Conservation (phyloP, 1,139 yeast species). For the Petasospora fabianii region DNA sequence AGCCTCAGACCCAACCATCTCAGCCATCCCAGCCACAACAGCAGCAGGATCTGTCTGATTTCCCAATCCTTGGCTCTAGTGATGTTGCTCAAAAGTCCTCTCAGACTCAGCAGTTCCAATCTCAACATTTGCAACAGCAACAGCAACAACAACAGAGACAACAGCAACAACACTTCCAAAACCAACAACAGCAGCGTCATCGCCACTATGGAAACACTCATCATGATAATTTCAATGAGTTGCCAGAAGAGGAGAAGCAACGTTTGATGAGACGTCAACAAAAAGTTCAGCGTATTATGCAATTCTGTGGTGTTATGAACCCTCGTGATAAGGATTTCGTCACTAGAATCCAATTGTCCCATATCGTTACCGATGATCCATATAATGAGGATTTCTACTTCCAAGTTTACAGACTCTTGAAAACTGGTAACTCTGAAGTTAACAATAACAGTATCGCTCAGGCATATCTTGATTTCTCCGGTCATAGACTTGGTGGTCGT, state of each 20-base stretch:
- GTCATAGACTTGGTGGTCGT: slow-evolving; percentile 87
- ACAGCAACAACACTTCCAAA: too few species aligned
- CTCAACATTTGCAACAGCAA: slow-evolving; percentile 18
- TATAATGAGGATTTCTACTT: slow-evolving; percentile 95
- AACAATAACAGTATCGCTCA: slow-evolving; percentile 76
- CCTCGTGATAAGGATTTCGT: slow-evolving; percentile 96
- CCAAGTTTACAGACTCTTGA: slow-evolving; percentile 88
- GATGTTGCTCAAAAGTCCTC: slow-evolving; percentile 6
- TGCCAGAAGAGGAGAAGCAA: slow-evolving; percentile 50
- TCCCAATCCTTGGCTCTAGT: slow-evolving; percentile 19
- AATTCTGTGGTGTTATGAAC: slow-evolving; percentile 91
- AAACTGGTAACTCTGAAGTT: slow-evolving; percentile 42
- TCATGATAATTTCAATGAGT: slow-evolving; percentile 28
- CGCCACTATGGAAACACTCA: slow-evolving; percentile 25
- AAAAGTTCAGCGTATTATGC: slow-evolving; percentile 73
- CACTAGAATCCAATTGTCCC: slow-evolving; percentile 90
- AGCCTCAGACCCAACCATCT: slow-evolving; percentile 23
- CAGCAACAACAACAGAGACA: slow-evolving; percentile 31
- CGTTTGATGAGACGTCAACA: slow-evolving; percentile 68
- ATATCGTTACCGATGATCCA: slow-evolving; percentile 95
- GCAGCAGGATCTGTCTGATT: slow-evolving; percentile 18
- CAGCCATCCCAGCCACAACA: slow-evolving; percentile 12
- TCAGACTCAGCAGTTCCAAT: slow-evolving; percentile 9
- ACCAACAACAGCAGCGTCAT: slow-evolving; percentile 20
- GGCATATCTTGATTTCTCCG: slow-evolving; percentile 92